A percentile compares a stretch with the other conserved stretches of the same genome.
These are phyloP conservation scores for Diplodia intermedia DNA, from an alignment of 2,329 filamentous ascomycete species.

Conservation along the genomic window DNA sequence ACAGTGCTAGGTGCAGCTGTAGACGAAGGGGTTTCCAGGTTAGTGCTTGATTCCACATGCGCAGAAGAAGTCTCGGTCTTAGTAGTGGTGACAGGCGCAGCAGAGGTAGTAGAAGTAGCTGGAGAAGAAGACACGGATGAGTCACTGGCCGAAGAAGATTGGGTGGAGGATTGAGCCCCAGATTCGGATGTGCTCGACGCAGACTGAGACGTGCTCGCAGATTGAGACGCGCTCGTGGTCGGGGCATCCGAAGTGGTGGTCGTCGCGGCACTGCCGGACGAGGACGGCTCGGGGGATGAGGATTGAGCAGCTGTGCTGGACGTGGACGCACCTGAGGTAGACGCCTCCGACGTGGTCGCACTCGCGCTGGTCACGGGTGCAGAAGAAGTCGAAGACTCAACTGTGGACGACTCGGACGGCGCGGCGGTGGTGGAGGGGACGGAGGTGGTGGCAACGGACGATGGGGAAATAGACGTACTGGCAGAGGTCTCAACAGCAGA, in stretches of 20 bases:
- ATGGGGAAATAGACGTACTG: conserved; percentile 31
- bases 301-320: conserved; percentile 27
- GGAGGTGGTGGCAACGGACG: conserved; percentile 28
- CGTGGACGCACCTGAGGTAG: conserved; percentile 32
- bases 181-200: conserved; percentile 31
- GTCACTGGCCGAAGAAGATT: conserved; percentile 18
- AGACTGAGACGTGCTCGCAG: conserved; percentile 28
- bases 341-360: conserved; percentile 18
- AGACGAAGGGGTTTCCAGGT: conserved; percentile 15
- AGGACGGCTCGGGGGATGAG: conserved; percentile 17
- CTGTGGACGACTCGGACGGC: conserved; percentile 20
- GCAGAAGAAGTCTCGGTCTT: conserved; percentile 32
- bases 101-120: conserved; percentile 35
- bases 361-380: conserved; percentile 26
- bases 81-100: conserved; percentile 40
- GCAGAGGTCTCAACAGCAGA: conserved; percentile 30
- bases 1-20: conserved; percentile 29
- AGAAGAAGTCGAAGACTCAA: conserved; percentile 14
- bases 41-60: conserved; percentile 26
- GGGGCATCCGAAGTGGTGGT: conserved; percentile 25
- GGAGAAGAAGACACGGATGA: conserved; percentile 31
- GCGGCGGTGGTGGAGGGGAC: conserved; percentile 14
- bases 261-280: conserved; percentile 18
- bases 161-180: conserved; percentile 29
- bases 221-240: conserved; percentile 11